Evolutionary conservation across 306 rosid genomes (phyloP).

Genomic region (Vigna angularis): DNA sequence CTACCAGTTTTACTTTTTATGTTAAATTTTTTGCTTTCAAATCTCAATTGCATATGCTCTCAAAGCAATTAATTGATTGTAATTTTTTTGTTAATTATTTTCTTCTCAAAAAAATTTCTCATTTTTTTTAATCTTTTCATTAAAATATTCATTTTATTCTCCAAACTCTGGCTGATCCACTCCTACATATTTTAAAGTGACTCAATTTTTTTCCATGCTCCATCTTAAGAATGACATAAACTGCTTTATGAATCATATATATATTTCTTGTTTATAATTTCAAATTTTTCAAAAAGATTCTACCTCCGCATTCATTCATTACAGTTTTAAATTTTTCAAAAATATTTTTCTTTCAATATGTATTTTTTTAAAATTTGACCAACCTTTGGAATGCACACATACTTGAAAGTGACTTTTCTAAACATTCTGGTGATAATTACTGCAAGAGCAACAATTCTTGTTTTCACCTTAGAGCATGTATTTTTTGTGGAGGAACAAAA

Average conservation of each 20-base stretch:
- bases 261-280: not conserved
- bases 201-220: too few relatives aligned
- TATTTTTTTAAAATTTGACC: not conserved
- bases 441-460: constrained; percentile 25
- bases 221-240: too few relatives aligned
- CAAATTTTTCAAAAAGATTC: not conserved
- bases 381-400: not conserved
- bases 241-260: too few relatives aligned
- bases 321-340: not conserved
- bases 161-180: too few relatives aligned
- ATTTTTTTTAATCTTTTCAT: too few relatives aligned
- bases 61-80: too few relatives aligned
- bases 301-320: not conserved
- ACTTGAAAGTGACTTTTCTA: not conserved
- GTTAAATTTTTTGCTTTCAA: too few relatives aligned
- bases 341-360: not conserved
- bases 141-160: too few relatives aligned
- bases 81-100: too few relatives aligned
- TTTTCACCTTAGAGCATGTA: constrained; percentile 9
- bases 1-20: not conserved
- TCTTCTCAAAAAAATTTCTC: too few relatives aligned
- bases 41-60: too few relatives aligned
- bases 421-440: constrained; percentile 3
- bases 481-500: not conserved
- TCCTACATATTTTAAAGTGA: too few relatives aligned